Conservation (phyloP, 768 basidiomycete species). For the Rhodotorula toruloides region DNA sequence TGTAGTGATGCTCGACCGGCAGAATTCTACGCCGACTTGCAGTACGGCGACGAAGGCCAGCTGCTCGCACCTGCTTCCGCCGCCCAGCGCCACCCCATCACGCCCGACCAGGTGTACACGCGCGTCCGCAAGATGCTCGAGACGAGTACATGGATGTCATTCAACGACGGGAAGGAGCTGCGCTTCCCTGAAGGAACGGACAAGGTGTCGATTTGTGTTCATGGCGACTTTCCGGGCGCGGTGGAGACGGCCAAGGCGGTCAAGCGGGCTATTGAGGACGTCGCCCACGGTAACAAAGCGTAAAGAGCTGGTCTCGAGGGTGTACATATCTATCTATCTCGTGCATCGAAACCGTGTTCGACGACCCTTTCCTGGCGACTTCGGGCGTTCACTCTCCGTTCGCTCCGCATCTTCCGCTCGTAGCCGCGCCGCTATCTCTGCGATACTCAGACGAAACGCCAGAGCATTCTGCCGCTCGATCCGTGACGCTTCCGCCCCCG, state of each 20-base stretch:
- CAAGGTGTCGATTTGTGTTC: slow-evolving; percentile 62
- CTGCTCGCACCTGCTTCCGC: not conserved
- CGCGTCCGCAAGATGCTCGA: slow-evolving; percentile 47
- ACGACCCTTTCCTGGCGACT: too few species aligned
- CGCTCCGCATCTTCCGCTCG: too few species aligned
- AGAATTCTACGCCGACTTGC: slow-evolving; percentile 67
- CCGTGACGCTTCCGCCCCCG: too few species aligned
- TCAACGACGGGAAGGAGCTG: slow-evolving; percentile 53
- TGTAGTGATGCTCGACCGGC: not conserved
- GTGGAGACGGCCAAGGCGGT: slow-evolving; percentile 56
- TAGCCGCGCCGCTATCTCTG: too few species aligned
- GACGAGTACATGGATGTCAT: not conserved
- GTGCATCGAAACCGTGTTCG: too few species aligned
- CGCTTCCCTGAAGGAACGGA: slow-evolving; percentile 51
- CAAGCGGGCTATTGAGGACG: slow-evolving; percentile 57
- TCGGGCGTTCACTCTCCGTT: too few species aligned
- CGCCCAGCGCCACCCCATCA: slow-evolving; percentile 56
- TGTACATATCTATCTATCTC: too few species aligned
- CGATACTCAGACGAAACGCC: too few species aligned
- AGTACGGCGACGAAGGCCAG: slow-evolving; percentile 52
- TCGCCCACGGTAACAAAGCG: slow-evolving; percentile 45
- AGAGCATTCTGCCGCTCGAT: too few species aligned
- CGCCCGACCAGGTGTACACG: slow-evolving; percentile 50
- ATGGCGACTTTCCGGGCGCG: slow-evolving; percentile 61
- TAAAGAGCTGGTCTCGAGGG: not conserved